Evolutionary conservation across 371 early-diverging fungal genomes (phyloP).

Genomic region (Capillidium rhysosporum): DNA sequence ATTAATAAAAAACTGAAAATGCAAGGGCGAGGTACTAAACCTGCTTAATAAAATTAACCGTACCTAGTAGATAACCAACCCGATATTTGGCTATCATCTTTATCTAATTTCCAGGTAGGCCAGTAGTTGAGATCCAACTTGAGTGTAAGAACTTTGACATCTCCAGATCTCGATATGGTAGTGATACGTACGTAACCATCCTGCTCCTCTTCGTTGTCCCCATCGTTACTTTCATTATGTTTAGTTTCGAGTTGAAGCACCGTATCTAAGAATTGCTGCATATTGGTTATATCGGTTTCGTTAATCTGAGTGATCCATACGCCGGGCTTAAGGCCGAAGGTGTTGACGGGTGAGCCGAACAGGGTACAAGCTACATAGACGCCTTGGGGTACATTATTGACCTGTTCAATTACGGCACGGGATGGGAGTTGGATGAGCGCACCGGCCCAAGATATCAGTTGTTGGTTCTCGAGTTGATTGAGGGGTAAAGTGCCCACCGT

Average conservation of each 20-base stretch:
- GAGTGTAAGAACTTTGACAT: constrained; percentile 37
- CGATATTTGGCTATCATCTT: no score
- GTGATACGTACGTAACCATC: constrained; percentile 46
- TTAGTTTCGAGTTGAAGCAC: constrained; percentile 21
- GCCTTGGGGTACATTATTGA: constrained; percentile 34
- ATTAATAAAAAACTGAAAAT: no score
- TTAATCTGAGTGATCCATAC: constrained; percentile 43
- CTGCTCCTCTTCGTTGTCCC: constrained; percentile 16
- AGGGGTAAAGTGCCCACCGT: constrained; percentile 30
- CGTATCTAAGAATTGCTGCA: constrained; percentile 27
- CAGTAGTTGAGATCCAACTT: constrained; percentile 52
- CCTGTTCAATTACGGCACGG: constrained; percentile 63
- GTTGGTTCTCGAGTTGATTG: constrained; percentile 27
- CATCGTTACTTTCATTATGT: no score
- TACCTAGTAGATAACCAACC: no score
- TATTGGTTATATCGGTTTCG: constrained; percentile 20
- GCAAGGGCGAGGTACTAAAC: no score
- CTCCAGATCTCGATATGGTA: constrained; percentile 30
- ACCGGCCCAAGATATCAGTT: constrained; percentile 66
- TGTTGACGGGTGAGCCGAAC: constrained; percentile 49
- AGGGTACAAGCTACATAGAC: constrained; percentile 57
- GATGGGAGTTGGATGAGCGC: constrained; percentile 64
- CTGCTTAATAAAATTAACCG: no score
- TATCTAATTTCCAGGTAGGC: constrained; percentile 35
- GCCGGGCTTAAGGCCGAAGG: constrained; percentile 27